Evolutionary conservation across 495 filamentous ascomycete species (phyloP).

Genomic region (Penicillium atrosanguineum): DNA sequence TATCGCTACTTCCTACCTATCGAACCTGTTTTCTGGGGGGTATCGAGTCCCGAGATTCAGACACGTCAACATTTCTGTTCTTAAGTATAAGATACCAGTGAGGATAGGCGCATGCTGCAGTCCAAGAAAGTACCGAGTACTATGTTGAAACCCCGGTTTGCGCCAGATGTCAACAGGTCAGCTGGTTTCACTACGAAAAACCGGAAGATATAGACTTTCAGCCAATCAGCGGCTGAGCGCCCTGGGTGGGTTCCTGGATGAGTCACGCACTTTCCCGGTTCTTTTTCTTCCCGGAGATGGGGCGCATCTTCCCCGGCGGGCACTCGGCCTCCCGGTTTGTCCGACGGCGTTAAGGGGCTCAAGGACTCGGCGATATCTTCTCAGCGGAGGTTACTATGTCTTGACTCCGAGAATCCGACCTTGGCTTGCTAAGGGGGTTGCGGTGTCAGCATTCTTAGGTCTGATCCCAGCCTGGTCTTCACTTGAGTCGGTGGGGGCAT

Average conservation of each 20-base stretch:
- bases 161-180: slow-evolving; percentile 8
- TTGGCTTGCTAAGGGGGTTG: background rate
- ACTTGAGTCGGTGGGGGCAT: too few species aligned
- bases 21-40: background rate
- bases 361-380: background rate
- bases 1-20: background rate
- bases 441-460: background rate
- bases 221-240: slow-evolving; percentile 4
- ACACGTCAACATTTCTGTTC: slow-evolving; percentile 4
- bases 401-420: background rate
- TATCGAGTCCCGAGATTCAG: background rate
- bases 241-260: slow-evolving; percentile 10
- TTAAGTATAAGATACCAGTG: background rate
- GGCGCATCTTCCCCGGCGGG: slow-evolving; percentile 16
- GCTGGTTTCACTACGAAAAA: slow-evolving; percentile 6
- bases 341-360: slow-evolving; percentile 23
- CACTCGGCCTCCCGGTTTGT: slow-evolving; percentile 17
- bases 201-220: background rate
- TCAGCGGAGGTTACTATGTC: background rate
- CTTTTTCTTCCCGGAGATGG: slow-evolving; percentile 28
- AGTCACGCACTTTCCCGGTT: slow-evolving; percentile 22
- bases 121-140: slow-evolving; percentile 6
- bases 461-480: background rate
- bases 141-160: background rate
- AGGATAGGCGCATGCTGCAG: background rate